These are phyloP conservation scores for Strobilomyces dryophilus DNA, from an alignment of 768 basidiomycete genomes.

Conservation along the genomic window DNA sequence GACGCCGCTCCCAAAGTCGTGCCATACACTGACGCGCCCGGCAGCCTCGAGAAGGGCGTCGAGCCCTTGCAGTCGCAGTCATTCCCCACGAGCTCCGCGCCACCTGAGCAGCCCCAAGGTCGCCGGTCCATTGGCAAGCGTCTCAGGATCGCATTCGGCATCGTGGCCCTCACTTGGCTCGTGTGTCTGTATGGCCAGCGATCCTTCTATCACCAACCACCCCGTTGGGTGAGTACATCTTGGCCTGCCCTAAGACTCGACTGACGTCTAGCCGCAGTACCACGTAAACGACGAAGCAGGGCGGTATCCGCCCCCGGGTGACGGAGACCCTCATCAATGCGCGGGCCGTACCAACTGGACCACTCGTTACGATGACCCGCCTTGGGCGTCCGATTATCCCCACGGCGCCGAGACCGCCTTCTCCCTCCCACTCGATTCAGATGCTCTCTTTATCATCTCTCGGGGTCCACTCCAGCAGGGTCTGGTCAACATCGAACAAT, in stretches of 20 bases:
- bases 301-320: background rate
- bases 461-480: slow-evolving; percentile 29
- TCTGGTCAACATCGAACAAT: slow-evolving; percentile 26
- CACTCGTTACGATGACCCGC: slow-evolving; percentile 20
- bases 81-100: background rate
- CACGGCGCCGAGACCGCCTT: slow-evolving; percentile 26
- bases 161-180: slow-evolving; percentile 12
- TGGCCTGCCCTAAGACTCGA: background rate
- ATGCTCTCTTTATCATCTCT: slow-evolving; percentile 29
- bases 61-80: slow-evolving; percentile 1
- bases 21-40: slow-evolving; percentile 1
- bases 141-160: slow-evolving; percentile 4
- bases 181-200: slow-evolving; percentile 4
- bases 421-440: slow-evolving; percentile 29
- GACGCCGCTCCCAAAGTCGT: slow-evolving; percentile 3
- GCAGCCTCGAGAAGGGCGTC: slow-evolving; percentile 20
- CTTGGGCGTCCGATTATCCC: slow-evolving; percentile 18
- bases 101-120: background rate
- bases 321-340: slow-evolving; percentile 12
- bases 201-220: background rate
- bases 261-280: slow-evolving; percentile 8
- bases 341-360: slow-evolving; percentile 20
- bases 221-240: slow-evolving; percentile 7
- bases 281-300: background rate
- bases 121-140: slow-evolving; percentile 9